Evolutionary conservation across 2,329 filamentous ascomycete genomes (phyloP).

Genomic region (Venturia asperata): DNA sequence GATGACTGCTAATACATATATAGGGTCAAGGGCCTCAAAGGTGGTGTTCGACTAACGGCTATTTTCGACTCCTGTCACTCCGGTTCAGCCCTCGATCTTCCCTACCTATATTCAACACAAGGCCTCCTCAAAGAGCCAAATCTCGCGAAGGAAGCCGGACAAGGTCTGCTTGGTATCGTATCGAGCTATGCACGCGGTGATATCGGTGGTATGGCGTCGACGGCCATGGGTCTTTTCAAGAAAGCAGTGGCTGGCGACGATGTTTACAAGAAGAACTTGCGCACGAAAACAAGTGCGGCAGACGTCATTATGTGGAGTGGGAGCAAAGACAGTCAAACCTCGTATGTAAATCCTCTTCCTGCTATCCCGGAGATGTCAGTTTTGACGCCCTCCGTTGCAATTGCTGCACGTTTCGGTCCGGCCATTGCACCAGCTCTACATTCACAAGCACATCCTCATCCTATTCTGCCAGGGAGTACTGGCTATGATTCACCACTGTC

Average conservation of each 20-base stretch:
- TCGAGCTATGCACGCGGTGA: slow-evolving; percentile 78
- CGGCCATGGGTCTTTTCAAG: slow-evolving; percentile 80
- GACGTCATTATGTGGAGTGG: slow-evolving; percentile 98
- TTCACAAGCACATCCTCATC: background rate
- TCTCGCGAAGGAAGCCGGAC: slow-evolving; percentile 69
- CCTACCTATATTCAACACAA: slow-evolving; percentile 74
- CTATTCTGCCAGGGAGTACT: background rate
- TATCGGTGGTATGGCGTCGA: slow-evolving; percentile 69
- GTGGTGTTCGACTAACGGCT: slow-evolving; percentile 76
- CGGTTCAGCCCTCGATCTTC: slow-evolving; percentile 67
- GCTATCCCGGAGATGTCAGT: slow-evolving; percentile 7
- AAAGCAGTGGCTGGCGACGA: slow-evolving; percentile 74
- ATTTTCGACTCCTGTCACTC: slow-evolving; percentile 81
- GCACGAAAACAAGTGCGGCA: slow-evolving; percentile 87
- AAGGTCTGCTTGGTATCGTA: slow-evolving; percentile 64
- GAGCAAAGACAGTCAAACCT: slow-evolving; percentile 92
- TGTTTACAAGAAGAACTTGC: slow-evolving; percentile 69
- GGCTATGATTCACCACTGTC: background rate
- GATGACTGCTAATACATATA: slow-evolving; percentile 22
- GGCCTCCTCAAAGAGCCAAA: slow-evolving; percentile 76
- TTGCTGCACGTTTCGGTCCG: slow-evolving; percentile 1
- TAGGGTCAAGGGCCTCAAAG: slow-evolving; percentile 62
- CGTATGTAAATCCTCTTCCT: slow-evolving; percentile 50
- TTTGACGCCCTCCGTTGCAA: background rate
- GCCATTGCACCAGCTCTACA: slow-evolving; percentile 3